A percentile compares a stretch with the other conserved stretches of the same genome.
These are phyloP conservation scores for Solanum etuberosum DNA, from an alignment of 257 asterid genomes.

Conservation along the genomic window DNA sequence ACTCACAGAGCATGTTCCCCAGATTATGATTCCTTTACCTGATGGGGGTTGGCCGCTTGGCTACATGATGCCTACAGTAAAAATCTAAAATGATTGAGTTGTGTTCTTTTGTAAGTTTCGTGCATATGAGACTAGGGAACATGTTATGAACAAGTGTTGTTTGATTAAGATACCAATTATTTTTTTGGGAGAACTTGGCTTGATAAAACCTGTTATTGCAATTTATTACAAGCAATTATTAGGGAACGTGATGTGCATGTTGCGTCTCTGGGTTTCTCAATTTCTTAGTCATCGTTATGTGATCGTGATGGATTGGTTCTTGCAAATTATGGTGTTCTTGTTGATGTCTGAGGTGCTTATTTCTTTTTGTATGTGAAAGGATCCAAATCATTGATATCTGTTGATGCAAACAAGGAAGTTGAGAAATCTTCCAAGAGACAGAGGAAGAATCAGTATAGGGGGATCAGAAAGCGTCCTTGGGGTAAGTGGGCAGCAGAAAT, in stretches of 20 bases:
- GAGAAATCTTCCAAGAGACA: conserved; percentile 42
- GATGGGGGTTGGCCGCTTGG: neutral
- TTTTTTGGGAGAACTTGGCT: neutral
- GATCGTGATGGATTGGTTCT: neutral
- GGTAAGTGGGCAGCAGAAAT: conserved; percentile 32
- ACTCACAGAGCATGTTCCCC: neutral
- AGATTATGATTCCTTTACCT: neutral
- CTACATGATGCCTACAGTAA: neutral
- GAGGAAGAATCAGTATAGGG: conserved; percentile 20
- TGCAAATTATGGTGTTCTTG: neutral
- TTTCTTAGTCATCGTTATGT: neutral
- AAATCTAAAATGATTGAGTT: neutral
- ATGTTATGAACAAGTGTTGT: neutral
- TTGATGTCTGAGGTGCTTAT: neutral
- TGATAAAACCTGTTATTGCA: neutral
- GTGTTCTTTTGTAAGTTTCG: neutral
- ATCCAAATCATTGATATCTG: neutral
- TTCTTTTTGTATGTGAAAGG: neutral
- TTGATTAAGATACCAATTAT: neutral
- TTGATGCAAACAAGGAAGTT: conserved; percentile 50
- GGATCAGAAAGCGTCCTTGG: conserved; percentile 28
- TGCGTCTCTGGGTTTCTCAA: neutral
- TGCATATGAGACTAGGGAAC: neutral
- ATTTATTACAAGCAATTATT: neutral
- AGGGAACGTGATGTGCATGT: neutral